A percentile compares a stretch with the other conserved stretches of the same genome.
Evolutionary conservation across 2,329 filamentous ascomycete genomes (phyloP).

Genomic region (Diaporthe longicolla): DNA sequence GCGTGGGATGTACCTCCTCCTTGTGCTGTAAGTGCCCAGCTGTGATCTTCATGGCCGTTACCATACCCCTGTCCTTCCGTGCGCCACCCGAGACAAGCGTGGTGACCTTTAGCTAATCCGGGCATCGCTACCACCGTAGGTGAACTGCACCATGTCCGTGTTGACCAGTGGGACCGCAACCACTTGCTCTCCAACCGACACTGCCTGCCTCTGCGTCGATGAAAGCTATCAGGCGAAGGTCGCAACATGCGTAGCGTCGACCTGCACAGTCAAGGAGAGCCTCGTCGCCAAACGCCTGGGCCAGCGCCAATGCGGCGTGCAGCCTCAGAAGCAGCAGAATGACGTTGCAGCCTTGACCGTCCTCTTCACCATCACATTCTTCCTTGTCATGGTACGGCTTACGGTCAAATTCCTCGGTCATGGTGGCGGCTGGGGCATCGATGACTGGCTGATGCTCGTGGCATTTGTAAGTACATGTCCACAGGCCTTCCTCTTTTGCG

Average conservation of each 20-base stretch:
- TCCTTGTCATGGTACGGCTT: constrained; percentile 28
- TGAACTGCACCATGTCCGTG: constrained; percentile 27
- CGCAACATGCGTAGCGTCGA: constrained; percentile 19
- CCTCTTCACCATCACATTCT: constrained; percentile 18
- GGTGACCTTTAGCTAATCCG: not conserved
- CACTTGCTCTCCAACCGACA: constrained; percentile 13
- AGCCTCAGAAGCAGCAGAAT: not conserved
- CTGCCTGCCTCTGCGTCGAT: constrained; percentile 25
- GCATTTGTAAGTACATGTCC: constrained; percentile 7
- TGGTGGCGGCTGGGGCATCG: constrained; percentile 29
- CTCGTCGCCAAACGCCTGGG: constrained; percentile 18
- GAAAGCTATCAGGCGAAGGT: constrained; percentile 6
- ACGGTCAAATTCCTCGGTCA: constrained; percentile 28
- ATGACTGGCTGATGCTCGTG: constrained; percentile 30
- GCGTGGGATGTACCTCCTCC: constrained; percentile 3
- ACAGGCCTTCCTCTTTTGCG: no score
- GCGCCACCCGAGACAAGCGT: constrained; percentile 31
- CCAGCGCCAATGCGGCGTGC: constrained; percentile 11
- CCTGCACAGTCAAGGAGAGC: constrained; percentile 36
- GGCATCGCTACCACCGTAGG: not conserved
- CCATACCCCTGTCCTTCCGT: constrained; percentile 8
- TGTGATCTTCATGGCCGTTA: constrained; percentile 1
- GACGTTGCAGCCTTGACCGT: constrained; percentile 9
- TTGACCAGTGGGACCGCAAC: constrained; percentile 36
- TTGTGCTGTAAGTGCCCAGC: constrained; percentile 25